phyloP scores from a whole-genome alignment of 129 eudicot genomes.

The Chrysanthemum makinoi region DNA sequence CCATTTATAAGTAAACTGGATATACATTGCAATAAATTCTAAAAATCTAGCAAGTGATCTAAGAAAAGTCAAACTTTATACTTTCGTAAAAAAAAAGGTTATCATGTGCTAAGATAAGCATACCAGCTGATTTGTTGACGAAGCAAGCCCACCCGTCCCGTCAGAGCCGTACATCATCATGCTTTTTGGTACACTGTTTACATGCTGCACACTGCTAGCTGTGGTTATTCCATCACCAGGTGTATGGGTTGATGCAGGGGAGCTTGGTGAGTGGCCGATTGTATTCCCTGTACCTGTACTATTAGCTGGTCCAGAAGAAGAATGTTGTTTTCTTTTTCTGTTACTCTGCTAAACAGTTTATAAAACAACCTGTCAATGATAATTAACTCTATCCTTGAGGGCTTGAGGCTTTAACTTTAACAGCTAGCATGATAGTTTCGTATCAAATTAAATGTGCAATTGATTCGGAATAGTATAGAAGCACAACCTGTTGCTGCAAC shows the following conservation, averaged over 20 bases:
- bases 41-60: background rate
- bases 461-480: background rate
- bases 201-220: conserved; percentile 65
- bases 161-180: conserved; percentile 76
- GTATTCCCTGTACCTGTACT: conserved; percentile 88
- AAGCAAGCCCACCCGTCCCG: conserved; percentile 64
- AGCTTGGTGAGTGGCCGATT: conserved; percentile 74
- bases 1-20: background rate
- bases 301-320: conserved; percentile 90
- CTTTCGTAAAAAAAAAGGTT: background rate
- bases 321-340: conserved; percentile 81
- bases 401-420: background rate
- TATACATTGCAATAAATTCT: background rate
- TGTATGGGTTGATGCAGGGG: conserved; percentile 84
- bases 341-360: conserved; percentile 44
- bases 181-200: conserved; percentile 41
- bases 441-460: conserved; percentile 7
- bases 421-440: background rate
- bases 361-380: background rate
- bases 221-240: conserved; percentile 80
- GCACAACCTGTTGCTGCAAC: conserved; percentile 68
- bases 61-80: background rate
- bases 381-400: background rate
- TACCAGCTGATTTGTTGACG: conserved; percentile 82
- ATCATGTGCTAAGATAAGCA: conserved; percentile 2